Percentiles rank a stretch among this genome's conserved stretches.
Evolutionary conservation across 2,329 filamentous ascomycete species (phyloP).

Genomic region (Penicillium palitans): DNA sequence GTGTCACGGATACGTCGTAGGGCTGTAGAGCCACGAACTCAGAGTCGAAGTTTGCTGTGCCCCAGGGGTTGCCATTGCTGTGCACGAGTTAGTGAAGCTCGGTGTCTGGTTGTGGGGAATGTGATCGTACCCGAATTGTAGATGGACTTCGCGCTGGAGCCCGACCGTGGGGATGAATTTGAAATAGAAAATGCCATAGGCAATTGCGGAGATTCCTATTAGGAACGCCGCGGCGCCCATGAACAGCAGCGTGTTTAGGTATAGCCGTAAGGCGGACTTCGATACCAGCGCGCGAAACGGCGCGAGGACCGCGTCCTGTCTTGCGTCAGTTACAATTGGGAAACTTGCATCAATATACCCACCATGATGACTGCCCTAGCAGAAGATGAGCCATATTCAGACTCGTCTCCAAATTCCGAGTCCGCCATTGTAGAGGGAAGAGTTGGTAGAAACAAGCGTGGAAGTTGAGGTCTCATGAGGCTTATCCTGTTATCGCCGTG

Average conservation of each 20-base stretch:
- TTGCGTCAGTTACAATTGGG: slow-evolving; percentile 19
- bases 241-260: slow-evolving; percentile 61
- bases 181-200: slow-evolving; percentile 68
- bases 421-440: slow-evolving; percentile 20
- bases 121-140: slow-evolving; percentile 61
- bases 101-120: neutral
- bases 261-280: slow-evolving; percentile 62
- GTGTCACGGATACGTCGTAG: slow-evolving; percentile 77
- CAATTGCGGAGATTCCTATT: slow-evolving; percentile 58
- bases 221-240: slow-evolving; percentile 55
- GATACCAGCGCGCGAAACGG: slow-evolving; percentile 60
- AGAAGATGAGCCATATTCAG: slow-evolving; percentile 20
- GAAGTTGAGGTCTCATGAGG: neutral
- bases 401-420: slow-evolving; percentile 25
- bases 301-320: slow-evolving; percentile 54
- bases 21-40: slow-evolving; percentile 69
- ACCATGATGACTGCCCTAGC: slow-evolving; percentile 17
- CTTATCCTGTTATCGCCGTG: slow-evolving; percentile 1
- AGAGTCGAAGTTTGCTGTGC: slow-evolving; percentile 50
- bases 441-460: neutral
- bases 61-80: slow-evolving; percentile 53
- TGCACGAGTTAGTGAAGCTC: neutral
- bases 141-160: slow-evolving; percentile 61
- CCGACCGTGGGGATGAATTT: slow-evolving; percentile 67
- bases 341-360: slow-evolving; percentile 1